Conservation (phyloP, 1,139 yeast species). For the Geotrichum siamense region DNA sequence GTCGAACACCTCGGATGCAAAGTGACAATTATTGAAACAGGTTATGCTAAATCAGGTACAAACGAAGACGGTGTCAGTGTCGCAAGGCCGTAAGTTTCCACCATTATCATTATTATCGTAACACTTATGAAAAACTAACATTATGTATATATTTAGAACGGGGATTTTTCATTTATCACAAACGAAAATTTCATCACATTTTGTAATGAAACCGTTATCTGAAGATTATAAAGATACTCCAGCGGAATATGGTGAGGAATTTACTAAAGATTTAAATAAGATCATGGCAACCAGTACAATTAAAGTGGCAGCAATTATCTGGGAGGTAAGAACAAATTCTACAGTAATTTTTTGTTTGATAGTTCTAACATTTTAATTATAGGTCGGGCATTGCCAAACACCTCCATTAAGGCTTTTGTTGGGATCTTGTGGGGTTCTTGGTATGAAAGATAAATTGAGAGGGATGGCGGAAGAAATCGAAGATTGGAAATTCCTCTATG, state of each 20-base stretch:
- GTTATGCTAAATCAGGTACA: slow-evolving; percentile 17
- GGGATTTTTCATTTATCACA: slow-evolving; percentile 12
- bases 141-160: slow-evolving; percentile 13
- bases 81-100: slow-evolving; percentile 16
- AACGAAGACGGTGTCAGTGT: slow-evolving; percentile 11
- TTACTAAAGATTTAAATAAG: slow-evolving; percentile 16
- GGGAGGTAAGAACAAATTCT: slow-evolving; percentile 16
- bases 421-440: slow-evolving; percentile 28
- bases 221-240: slow-evolving; percentile 18
- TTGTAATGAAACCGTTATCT: slow-evolving; percentile 15
- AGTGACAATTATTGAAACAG: slow-evolving; percentile 18
- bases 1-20: slow-evolving; percentile 18
- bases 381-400: slow-evolving; percentile 29
- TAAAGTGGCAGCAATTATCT: slow-evolving; percentile 17
- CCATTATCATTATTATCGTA: not conserved
- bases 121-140: not conserved
- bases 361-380: slow-evolving; percentile 14
- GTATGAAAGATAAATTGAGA: slow-evolving; percentile 31
- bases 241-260: slow-evolving; percentile 18
- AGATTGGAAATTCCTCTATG: slow-evolving; percentile 36
- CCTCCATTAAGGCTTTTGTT: slow-evolving; percentile 31
- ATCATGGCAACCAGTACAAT: slow-evolving; percentile 17
- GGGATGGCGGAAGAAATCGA: slow-evolving; percentile 34
- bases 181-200: slow-evolving; percentile 18
- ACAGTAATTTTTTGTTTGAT: not conserved